phyloP scores from a whole-genome alignment of 1,284 basidiomycete species.

The Trichosporon inkin region DNA sequence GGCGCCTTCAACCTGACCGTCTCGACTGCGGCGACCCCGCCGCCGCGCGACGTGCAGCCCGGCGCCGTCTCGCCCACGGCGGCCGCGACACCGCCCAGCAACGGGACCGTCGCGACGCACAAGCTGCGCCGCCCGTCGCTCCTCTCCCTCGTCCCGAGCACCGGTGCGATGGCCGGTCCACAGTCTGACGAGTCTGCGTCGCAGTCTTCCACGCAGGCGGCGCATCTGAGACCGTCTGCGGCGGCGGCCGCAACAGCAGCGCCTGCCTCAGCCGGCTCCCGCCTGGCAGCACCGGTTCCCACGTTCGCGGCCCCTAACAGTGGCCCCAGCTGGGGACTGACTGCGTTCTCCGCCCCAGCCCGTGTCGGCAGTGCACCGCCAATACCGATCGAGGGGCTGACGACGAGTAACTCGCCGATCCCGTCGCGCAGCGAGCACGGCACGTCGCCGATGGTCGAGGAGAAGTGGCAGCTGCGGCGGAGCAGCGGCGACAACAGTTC shows the following conservation, averaged over 20 bases:
- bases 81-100: neutral
- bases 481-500: neutral
- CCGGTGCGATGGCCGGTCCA: neutral
- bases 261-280: neutral
- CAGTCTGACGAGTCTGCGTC: neutral
- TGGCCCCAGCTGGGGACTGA: slow-evolving; percentile 27
- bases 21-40: slow-evolving; percentile 6
- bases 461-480: slow-evolving; percentile 2
- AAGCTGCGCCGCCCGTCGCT: slow-evolving; percentile 38
- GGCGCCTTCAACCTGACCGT: slow-evolving; percentile 36
- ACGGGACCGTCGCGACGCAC: slow-evolving; percentile 11
- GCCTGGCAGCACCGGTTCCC: slow-evolving; percentile 2
- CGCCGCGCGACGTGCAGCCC: neutral
- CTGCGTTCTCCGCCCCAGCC: slow-evolving; percentile 20
- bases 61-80: neutral
- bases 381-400: slow-evolving; percentile 35
- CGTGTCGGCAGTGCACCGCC: slow-evolving; percentile 34
- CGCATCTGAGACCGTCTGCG: neutral
- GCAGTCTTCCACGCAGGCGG: neutral
- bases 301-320: slow-evolving; percentile 14
- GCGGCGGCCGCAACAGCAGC: neutral
- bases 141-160: slow-evolving; percentile 20
- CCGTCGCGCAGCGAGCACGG: neutral
- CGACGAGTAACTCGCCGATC: slow-evolving; percentile 35
- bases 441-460: slow-evolving; percentile 8